These are phyloP conservation scores for Crithidia thermophila DNA, from an alignment of 208 protist species.

Conservation along the genomic window DNA sequence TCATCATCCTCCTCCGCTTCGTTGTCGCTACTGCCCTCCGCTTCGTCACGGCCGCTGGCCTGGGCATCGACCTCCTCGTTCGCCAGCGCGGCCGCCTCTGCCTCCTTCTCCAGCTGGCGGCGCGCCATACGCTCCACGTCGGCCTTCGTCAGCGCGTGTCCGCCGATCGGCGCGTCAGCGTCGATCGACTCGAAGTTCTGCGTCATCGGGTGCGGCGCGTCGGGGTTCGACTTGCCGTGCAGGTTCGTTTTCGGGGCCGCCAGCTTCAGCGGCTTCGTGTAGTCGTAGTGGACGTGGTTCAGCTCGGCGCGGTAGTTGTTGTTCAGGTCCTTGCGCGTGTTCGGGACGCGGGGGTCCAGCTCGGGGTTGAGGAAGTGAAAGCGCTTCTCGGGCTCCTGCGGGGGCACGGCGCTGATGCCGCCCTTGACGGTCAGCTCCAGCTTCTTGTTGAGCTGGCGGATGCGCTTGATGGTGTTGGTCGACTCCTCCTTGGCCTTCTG, in stretches of 20 bases:
- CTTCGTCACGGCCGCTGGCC: constrained; percentile 4
- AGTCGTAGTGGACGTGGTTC: constrained; percentile 54
- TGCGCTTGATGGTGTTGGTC: constrained; percentile 44
- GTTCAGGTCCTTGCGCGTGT: constrained; percentile 61
- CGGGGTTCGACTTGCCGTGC: constrained; percentile 63
- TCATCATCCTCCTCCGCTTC: constrained; percentile 30
- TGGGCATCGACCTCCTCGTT: constrained; percentile 10
- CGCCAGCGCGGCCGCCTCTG: not conserved
- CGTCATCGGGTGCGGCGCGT: constrained; percentile 70
- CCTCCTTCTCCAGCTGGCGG: not conserved
- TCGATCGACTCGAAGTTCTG: constrained; percentile 57
- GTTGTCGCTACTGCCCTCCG: constrained; percentile 11
- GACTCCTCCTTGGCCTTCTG: constrained; percentile 51
- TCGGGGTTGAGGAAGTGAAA: constrained; percentile 87
- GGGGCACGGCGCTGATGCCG: constrained; percentile 66
- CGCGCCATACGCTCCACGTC: constrained; percentile 49
- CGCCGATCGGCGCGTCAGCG: constrained; percentile 59
- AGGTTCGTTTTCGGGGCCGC: constrained; percentile 51
- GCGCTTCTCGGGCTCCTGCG: constrained; percentile 73
- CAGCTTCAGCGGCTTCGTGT: constrained; percentile 66
- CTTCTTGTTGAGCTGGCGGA: constrained; percentile 70
- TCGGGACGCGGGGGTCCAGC: constrained; percentile 60
- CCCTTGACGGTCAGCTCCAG: constrained; percentile 68
- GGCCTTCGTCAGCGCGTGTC: constrained; percentile 68
- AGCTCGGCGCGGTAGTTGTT: constrained; percentile 70